phyloP scores from a whole-genome alignment of 2,329 filamentous ascomycete genomes.

The Trichophaea hybrida region DNA sequence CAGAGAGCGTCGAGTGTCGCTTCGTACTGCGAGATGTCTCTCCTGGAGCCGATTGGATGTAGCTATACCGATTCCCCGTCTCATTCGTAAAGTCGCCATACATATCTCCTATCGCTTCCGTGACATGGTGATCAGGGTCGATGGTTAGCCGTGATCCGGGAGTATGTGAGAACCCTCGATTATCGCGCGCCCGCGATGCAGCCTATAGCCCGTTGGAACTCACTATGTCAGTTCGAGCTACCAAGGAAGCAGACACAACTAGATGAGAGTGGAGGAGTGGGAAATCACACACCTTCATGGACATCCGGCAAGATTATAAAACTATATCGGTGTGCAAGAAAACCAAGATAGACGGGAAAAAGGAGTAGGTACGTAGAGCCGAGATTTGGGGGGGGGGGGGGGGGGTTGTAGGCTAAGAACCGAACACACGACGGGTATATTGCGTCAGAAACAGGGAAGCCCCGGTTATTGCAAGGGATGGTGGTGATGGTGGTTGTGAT shows the following conservation, averaged over 20 bases:
- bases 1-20: conserved; percentile 1
- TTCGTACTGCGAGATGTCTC: background rate
- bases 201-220: conserved; percentile 9
- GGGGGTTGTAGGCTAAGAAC: background rate
- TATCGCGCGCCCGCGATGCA: conserved; percentile 24
- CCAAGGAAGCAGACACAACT: too few relatives aligned
- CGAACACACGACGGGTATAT: too few relatives aligned
- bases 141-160: conserved; percentile 35
- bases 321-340: background rate
- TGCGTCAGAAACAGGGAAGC: too few relatives aligned
- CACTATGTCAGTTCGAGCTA: background rate
- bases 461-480: too few relatives aligned
- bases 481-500: background rate
- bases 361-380: background rate
- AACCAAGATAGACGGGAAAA: too few relatives aligned
- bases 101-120: conserved; percentile 79
- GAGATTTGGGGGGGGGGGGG: background rate
- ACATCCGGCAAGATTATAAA: background rate
- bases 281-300: background rate
- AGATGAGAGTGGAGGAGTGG: background rate
- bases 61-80: conserved; percentile 20
- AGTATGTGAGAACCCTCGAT: conserved; percentile 26
- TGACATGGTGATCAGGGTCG: conserved; percentile 86
- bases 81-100: conserved; percentile 46
- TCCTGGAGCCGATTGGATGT: conserved; percentile 5